Percentiles rank a stretch among this genome's conserved stretches.
Conservation (phyloP, 2,329 filamentous ascomycete genomes). For the Blastomyces silverae region DNA sequence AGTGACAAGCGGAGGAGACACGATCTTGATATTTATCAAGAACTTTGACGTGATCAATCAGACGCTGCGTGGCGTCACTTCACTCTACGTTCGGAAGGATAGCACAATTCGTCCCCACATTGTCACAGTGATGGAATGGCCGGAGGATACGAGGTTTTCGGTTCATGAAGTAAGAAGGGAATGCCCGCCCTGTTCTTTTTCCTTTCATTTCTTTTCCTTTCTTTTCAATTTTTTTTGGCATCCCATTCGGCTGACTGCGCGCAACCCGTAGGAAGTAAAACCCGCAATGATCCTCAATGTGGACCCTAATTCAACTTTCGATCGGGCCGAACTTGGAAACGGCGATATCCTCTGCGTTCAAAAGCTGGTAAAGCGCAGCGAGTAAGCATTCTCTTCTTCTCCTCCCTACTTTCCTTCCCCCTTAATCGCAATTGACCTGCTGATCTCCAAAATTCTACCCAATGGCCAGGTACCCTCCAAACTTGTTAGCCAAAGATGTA, state of each 20-base stretch:
- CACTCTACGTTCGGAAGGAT: neutral
- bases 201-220: neutral
- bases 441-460: neutral
- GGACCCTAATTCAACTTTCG: conserved; percentile 4
- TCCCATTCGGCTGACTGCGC: too few species aligned
- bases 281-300: conserved; percentile 7
- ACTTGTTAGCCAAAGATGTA: conserved; percentile 4
- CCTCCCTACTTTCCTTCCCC: too few species aligned
- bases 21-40: conserved; percentile 11
- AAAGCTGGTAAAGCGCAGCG: conserved; percentile 5
- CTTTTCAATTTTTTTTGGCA: too few species aligned
- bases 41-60: conserved; percentile 12
- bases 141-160: neutral
- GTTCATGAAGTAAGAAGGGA: neutral
- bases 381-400: conserved; percentile 1
- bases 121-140: conserved; percentile 5
- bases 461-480: neutral
- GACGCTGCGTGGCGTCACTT: conserved; percentile 3
- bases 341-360: conserved; percentile 12
- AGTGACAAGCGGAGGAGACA: neutral
- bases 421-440: neutral
- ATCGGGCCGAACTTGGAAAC: conserved; percentile 4
- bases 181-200: neutral
- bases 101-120: neutral
- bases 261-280: conserved; percentile 3